These are phyloP conservation scores for Taphrina communis DNA, from an alignment of 1,139 yeast genomes.

Conservation along the genomic window DNA sequence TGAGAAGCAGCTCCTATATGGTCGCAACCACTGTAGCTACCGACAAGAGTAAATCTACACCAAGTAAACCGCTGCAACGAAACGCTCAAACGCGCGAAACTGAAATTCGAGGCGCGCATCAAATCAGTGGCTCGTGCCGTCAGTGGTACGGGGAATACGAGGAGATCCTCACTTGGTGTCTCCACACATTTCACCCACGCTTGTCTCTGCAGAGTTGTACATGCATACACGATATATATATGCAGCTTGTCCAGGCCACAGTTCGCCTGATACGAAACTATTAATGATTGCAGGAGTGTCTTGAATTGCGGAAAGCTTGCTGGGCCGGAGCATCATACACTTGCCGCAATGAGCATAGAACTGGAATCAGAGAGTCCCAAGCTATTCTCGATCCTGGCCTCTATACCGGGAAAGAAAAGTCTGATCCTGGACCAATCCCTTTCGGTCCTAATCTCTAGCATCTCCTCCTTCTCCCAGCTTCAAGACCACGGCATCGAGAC, in stretches of 20 bases:
- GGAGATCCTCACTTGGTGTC: background rate
- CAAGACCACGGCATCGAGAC: slow-evolving; percentile 62
- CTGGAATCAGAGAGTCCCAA: slow-evolving; percentile 21
- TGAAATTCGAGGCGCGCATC: background rate
- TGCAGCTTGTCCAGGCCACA: too few relatives aligned
- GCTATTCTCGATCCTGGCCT: slow-evolving; percentile 26
- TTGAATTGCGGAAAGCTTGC: too few relatives aligned
- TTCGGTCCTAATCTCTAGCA: slow-evolving; percentile 62
- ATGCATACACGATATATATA: too few relatives aligned
- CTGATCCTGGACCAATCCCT: slow-evolving; percentile 64
- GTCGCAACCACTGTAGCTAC: too few relatives aligned
- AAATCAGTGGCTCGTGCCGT: background rate
- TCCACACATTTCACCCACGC: background rate
- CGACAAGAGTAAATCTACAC: too few relatives aligned
- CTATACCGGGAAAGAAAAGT: slow-evolving; percentile 50
- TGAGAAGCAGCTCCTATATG: too few relatives aligned
- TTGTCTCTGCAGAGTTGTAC: background rate
- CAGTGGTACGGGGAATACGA: slow-evolving; percentile 2
- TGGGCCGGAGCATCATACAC: too few relatives aligned
- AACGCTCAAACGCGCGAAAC: too few relatives aligned
- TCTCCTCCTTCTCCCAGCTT: slow-evolving; percentile 62
- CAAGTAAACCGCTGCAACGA: too few relatives aligned
- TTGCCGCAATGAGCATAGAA: slow-evolving; percentile 3
- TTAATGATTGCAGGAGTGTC: too few relatives aligned
- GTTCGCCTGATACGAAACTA: too few relatives aligned